Base-by-base conservation (phyloP, 2,329 filamentous ascomycete genomes). In the Arachnopeziza araneosa region DNA sequence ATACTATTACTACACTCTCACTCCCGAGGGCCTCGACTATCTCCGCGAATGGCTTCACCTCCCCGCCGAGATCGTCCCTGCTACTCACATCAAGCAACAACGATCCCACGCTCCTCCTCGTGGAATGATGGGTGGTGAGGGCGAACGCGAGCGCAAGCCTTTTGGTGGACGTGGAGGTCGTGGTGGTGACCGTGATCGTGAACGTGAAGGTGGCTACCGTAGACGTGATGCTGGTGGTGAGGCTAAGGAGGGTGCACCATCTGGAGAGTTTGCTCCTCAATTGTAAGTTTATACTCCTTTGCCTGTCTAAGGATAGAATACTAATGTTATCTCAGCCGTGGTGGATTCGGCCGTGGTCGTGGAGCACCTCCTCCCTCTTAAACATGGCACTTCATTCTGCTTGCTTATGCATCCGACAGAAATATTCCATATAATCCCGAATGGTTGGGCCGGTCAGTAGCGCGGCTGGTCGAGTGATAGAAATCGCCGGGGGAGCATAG, bases 1-100 rank as follows among this genome's bases (percentile, higher is more conserved):
- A 83, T 96, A 93, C 87, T 96, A 98, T 89, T 99, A 99, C 90
- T 99, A 99, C 89, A 97, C 95, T 81, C 89, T 99, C 81, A 97
- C 93, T 79, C 91, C 93, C 76, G 93, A 98, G 86, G 95, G 95
- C 83, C 93, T 99, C 79, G 93, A 98, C 85, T 99, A 99, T 87
- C 93, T 99, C 79, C 93, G 95, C 78, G 95, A 99, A 86, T 99
- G 95, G 95, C 93, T 99, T 74, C 95, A 99, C 83, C 90, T 99
- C 74, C 95, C 95, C 75, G 93, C 95, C 78, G 95, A 99, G 88
- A 97, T 99, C 77, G 95, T 99, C 71, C 95, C 95, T 73, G 92
- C 96, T 75, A 99, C 95, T 75, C 95, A 99, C 89, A 98, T 99
- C 84, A 99, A 99, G 91, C 93, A 97, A 85, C 92, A 97, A 86